Percentiles rank a stretch among this genome's conserved stretches.
Conservation (phyloP, 1,284 basidiomycete species). For the Ceratobasidium theobromae region DNA sequence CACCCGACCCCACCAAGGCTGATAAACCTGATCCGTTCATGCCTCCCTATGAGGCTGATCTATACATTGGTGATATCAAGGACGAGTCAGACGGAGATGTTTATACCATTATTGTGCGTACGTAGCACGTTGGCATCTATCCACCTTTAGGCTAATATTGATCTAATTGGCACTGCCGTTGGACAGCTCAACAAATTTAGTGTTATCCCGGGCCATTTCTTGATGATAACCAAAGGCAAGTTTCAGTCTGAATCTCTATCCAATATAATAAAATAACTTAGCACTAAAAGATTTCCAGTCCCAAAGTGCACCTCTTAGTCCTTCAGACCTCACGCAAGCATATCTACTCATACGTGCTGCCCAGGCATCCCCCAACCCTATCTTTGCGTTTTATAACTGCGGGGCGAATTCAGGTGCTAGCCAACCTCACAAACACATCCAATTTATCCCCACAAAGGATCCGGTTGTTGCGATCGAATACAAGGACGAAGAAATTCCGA, state of each 20-base stretch:
- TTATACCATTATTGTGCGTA: constrained; percentile 73
- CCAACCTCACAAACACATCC: constrained; percentile 86
- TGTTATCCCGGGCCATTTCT: constrained; percentile 78
- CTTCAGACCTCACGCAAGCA: constrained; percentile 71
- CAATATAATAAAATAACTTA: background rate
- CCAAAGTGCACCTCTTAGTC: constrained; percentile 75
- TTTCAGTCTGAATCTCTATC: background rate
- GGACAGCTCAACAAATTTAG: constrained; percentile 81
- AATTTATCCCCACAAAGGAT: constrained; percentile 67
- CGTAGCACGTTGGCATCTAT: background rate
- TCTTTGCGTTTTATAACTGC: constrained; percentile 87
- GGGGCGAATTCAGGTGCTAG: constrained; percentile 81
- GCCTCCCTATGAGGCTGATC: constrained; percentile 73
- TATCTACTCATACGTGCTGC: constrained; percentile 72
- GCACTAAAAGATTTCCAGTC: constrained; percentile 59
- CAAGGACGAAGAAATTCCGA: constrained; percentile 56
- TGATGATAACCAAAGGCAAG: constrained; percentile 76
- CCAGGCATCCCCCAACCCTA: constrained; percentile 55
- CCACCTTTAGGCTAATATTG: background rate
- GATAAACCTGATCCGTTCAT: constrained; percentile 64
- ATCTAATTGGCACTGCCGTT: background rate
- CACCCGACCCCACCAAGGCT: constrained; percentile 48
- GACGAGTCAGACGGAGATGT: constrained; percentile 63
- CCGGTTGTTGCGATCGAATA: constrained; percentile 55
- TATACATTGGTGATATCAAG: constrained; percentile 70